These are phyloP conservation scores for Coniferiporia sulphurascens DNA, from an alignment of 1,284 basidiomycete genomes.

Conservation along the genomic window DNA sequence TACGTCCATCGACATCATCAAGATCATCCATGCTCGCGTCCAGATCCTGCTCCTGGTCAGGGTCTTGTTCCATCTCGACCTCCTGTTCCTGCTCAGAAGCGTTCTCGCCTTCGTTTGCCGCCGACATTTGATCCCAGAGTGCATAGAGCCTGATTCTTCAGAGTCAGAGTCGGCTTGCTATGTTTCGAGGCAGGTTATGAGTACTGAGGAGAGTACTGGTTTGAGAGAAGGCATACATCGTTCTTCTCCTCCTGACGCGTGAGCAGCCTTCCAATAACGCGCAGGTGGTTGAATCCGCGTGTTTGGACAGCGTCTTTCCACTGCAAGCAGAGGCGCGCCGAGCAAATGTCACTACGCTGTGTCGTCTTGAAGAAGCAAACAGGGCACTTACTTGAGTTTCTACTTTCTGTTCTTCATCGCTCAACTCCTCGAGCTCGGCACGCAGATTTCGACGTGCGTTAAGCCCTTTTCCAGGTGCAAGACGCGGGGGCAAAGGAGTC, in stretches of 20 bases:
- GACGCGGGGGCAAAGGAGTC: slow-evolving; percentile 45
- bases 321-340: background rate
- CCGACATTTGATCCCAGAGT: slow-evolving; percentile 42
- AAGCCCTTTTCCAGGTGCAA: slow-evolving; percentile 43
- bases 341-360: background rate
- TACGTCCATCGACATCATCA: slow-evolving; percentile 49
- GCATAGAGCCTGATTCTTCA: slow-evolving; percentile 47
- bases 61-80: slow-evolving; percentile 30
- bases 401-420: slow-evolving; percentile 77
- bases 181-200: background rate
- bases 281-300: slow-evolving; percentile 60
- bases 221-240: slow-evolving; percentile 46
- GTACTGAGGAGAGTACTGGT: background rate
- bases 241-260: slow-evolving; percentile 80
- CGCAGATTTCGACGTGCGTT: slow-evolving; percentile 63
- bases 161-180: slow-evolving; percentile 44
- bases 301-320: slow-evolving; percentile 53
- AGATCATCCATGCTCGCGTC: slow-evolving; percentile 71
- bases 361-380: background rate
- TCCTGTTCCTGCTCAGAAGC: slow-evolving; percentile 32
- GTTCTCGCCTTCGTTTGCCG: slow-evolving; percentile 32
- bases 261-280: slow-evolving; percentile 66
- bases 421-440: slow-evolving; percentile 79
- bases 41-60: slow-evolving; percentile 43
- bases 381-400: slow-evolving; percentile 56